Percentiles rank a stretch among this genome's conserved stretches.
Conservation (phyloP, 352 stramenopile species). For the Hyaloperonospora brassicae region DNA sequence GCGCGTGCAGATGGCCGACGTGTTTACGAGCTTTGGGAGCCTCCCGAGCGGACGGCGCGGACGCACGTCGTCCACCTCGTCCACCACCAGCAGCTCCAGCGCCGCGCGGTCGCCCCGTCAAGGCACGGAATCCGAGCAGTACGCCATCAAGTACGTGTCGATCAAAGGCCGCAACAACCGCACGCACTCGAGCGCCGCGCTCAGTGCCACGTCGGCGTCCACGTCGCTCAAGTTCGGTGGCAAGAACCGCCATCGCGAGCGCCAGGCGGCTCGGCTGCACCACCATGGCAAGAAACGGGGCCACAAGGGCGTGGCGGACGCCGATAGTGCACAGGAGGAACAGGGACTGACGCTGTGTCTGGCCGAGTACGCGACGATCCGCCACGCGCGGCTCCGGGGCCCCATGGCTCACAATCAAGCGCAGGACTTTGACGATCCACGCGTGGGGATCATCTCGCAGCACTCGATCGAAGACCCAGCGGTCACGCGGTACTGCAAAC, state of each 20-base stretch:
- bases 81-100: slow-evolving; percentile 15
- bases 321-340: slow-evolving; percentile 14
- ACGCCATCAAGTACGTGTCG: slow-evolving; percentile 52
- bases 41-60: slow-evolving; percentile 5
- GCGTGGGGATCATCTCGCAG: slow-evolving; percentile 56
- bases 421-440: slow-evolving; percentile 37
- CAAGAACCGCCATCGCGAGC: slow-evolving; percentile 22
- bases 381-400: slow-evolving; percentile 30
- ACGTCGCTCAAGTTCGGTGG: slow-evolving; percentile 40
- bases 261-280: slow-evolving; percentile 10
- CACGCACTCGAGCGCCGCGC: slow-evolving; percentile 13
- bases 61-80: slow-evolving; percentile 25
- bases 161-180: slow-evolving; percentile 23
- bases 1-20: slow-evolving; percentile 45
- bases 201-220: slow-evolving; percentile 15
- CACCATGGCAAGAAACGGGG: too few species aligned
- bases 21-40: slow-evolving; percentile 51
- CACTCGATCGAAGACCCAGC: slow-evolving; percentile 63
- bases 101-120: not conserved
- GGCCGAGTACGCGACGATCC: slow-evolving; percentile 58
- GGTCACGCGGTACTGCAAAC: slow-evolving; percentile 50
- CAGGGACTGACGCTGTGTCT: slow-evolving; percentile 42
- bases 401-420: slow-evolving; percentile 23
- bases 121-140: slow-evolving; percentile 30
- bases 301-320: slow-evolving; percentile 3